Evolutionary conservation across 805 yeast genomes (phyloP).

Genomic region (Candida dendrica): DNA sequence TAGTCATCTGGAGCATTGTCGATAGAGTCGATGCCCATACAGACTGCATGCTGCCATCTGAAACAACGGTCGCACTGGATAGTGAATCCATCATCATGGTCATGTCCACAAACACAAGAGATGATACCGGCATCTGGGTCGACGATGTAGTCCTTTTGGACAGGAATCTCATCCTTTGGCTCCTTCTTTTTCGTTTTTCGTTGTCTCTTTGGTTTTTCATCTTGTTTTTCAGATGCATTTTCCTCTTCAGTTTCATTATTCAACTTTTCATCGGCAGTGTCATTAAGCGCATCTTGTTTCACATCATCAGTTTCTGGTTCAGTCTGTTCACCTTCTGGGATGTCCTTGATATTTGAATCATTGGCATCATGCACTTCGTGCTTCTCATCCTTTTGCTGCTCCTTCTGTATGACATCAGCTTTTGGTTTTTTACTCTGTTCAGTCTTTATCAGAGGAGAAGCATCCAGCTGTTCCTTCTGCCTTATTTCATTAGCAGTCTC

Average conservation of each 20-base stretch:
- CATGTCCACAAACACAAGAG: conserved; percentile 82
- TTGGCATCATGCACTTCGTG: too few relatives aligned
- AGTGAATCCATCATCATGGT: conserved; percentile 88
- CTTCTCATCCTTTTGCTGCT: too few relatives aligned
- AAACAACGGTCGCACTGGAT: conserved; percentile 90
- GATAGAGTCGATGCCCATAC: conserved; percentile 69
- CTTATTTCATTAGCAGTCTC: conserved; percentile 3
- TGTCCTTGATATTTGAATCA: too few relatives aligned
- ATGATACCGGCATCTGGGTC: conserved; percentile 81
- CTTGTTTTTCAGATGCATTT: conserved; percentile 2
- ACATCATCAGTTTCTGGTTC: neutral
- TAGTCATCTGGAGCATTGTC: conserved; percentile 80
- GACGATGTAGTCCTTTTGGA: conserved; percentile 39
- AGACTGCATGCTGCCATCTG: conserved; percentile 93
- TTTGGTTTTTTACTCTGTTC: neutral
- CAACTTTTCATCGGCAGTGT: conserved; percentile 2
- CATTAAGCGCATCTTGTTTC: neutral
- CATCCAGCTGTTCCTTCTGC: neutral
- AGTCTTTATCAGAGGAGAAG: neutral
- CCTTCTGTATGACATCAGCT: too few relatives aligned
- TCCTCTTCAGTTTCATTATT: conserved; percentile 11
- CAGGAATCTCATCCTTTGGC: neutral
- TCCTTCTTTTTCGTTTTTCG: conserved; percentile 2
- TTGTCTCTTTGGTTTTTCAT: conserved; percentile 1
- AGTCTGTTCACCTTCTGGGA: too few relatives aligned